Evolutionary conservation across 768 basidiomycete genomes (phyloP), one percentile per base, ranked within the genome.

Genomic region (Lentinula detonsa): DNA sequence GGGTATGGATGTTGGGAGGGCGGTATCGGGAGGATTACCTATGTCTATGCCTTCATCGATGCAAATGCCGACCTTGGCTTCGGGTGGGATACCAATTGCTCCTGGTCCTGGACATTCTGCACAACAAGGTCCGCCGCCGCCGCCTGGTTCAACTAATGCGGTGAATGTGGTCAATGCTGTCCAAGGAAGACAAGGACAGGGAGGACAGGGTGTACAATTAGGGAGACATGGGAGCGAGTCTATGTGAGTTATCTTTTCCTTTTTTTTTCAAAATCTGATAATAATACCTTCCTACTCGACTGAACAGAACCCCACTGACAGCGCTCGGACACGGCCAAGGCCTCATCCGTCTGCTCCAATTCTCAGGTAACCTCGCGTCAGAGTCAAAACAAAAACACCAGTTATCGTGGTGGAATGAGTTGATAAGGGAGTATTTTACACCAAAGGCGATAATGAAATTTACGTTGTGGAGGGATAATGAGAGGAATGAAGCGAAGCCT

Each of bases 381-480:
- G 87, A 88, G 64, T 78, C 75, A 58, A 72, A 75, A 63, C 74
- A 88, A 80, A 88, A 89, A 80, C 69, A 84, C 53, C 79, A 83
- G 65, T 73, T 89, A 50, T 76, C 81, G 13, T 88, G 81, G 76
- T 93, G 91, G 92, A 75, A 77, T 10, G 74, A 75, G 3, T 66
- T 91, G 40, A 81, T 91, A 62, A 77, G 78, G 53, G 84, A 87
- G 33, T 92, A 86, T 64, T 93, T 93, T 67, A 83, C 84, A 8
- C 80, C 84, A 2, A 83, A 83, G 61, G 87, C 90, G 21, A 72
- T 82, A 50, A 84, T 93, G 84, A 90, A 85, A 70, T 79, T 93
- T 65, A 92, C 90, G 2, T 73, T 93, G n/a, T 93, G 91, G 91
- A 90, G 90, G 69, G 91, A 92, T 70, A 91, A 89, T 66, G 83